phyloP scores from a whole-genome alignment of 768 basidiomycete species.

The Podaxis pistillaris region DNA sequence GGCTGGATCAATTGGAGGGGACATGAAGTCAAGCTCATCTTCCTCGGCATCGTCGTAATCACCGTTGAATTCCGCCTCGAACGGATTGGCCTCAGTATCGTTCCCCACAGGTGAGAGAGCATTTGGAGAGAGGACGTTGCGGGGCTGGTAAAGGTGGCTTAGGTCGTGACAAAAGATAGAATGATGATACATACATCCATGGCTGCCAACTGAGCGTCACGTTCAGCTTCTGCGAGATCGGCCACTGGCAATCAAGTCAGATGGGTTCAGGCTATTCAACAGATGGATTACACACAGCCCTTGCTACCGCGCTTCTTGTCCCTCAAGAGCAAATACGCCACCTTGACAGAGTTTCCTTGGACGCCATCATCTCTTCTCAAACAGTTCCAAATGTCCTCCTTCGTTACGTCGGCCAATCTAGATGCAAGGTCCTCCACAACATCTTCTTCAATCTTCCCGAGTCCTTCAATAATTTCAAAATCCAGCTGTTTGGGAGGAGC shows the following conservation, averaged over 20 bases:
- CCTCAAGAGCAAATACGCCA: constrained; percentile 90
- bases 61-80: constrained; percentile 69
- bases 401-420: constrained; percentile 70
- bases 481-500: constrained; percentile 66
- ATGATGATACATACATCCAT: constrained; percentile 65
- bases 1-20: constrained; percentile 17
- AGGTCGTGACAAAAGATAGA: constrained; percentile 11
- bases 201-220: constrained; percentile 74
- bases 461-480: constrained; percentile 85
- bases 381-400: constrained; percentile 87
- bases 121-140: constrained; percentile 65
- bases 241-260: constrained; percentile 50
- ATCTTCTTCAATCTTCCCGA: constrained; percentile 90
- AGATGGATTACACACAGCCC: constrained; percentile 60
- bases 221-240: constrained; percentile 81
- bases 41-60: constrained; percentile 52
- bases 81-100: constrained; percentile 74
- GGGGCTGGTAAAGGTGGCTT: constrained; percentile 45
- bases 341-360: constrained; percentile 91
- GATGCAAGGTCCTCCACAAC: constrained; percentile 80
- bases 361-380: constrained; percentile 80
- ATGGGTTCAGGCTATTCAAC: not conserved
- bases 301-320: constrained; percentile 84
- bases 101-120: constrained; percentile 61
- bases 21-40: constrained; percentile 35